Evolutionary conservation across 2,329 filamentous ascomycete genomes (phyloP), one percentile per base, ranked within the genome.

Genomic region (Hypoxylon sp.): DNA sequence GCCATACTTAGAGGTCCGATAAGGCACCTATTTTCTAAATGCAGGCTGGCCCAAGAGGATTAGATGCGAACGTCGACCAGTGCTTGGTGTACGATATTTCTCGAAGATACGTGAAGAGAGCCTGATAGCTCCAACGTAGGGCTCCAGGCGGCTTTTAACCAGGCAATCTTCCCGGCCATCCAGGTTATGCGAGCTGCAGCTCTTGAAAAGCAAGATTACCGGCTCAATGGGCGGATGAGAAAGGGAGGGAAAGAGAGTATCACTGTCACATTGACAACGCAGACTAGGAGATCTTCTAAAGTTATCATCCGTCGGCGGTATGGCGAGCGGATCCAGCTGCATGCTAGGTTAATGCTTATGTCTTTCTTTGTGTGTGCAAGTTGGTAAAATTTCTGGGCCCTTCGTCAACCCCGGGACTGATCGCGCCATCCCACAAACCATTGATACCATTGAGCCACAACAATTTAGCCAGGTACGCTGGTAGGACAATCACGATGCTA

Each of bases 351-450:
- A 66, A 62, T 67, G 60, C 47, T 65, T 67, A 55, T 59, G 31
- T 39, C 63, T 57, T 53, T 69, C 66, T 70, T 72, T 65, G 51
- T 68, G 67, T 64, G 54, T 69, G 64, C 60, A 59, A 63, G 61
- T 42, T 66, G 54, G 52, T 39, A 31, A 35, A 58, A 63, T 54
- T 60, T 58, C 50, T 64, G 65, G 65, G 65, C 54, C 62, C 26
- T 66, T 57, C 31, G 63, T 66, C 58, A 55, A 47, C 67, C 54
- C 48, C 57, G 62, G 59, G 60, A 55, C 44, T 61, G 70, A 78
- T 78, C 68, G 76, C 76, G 76, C 73, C 74, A 78, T 78, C 68
- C 70, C 58, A 60, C 63, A 67, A 64, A 54, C 55, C 39, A 17
- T 65, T 78, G 72, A 75, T 76, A 74, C 72, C 72, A 77, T 75